phyloP scores from a whole-genome alignment of 208 protist species.

The Trypanosoma caninum region DNA sequence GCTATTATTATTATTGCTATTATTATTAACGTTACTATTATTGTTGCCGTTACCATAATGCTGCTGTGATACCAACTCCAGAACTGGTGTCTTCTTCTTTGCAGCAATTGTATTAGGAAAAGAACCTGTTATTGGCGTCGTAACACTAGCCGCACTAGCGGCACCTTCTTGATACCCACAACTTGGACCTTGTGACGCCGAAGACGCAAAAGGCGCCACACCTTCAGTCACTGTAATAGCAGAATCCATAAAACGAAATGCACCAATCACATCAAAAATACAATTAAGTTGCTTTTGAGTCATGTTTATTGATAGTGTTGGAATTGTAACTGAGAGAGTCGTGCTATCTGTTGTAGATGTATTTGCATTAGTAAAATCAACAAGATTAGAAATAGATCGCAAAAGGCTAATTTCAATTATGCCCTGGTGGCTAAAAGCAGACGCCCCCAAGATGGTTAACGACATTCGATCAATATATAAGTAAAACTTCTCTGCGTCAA shows the following conservation, averaged over 20 bases:
- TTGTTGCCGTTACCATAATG: neutral
- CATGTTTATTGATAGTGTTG: slow-evolving; percentile 19
- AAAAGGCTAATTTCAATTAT: slow-evolving; percentile 12
- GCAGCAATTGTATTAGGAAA: neutral
- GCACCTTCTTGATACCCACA: neutral
- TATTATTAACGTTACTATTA: neutral
- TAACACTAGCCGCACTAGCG: neutral
- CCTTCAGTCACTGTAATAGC: neutral
- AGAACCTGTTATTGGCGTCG: neutral
- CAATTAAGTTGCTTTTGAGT: slow-evolving; percentile 50
- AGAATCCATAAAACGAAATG: slow-evolving; percentile 20
- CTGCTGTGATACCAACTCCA: too few relatives aligned
- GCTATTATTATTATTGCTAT: neutral
- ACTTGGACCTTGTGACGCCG: slow-evolving; percentile 13
- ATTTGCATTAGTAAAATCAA: neutral
- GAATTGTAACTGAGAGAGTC: slow-evolving; percentile 14
- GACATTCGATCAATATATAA: slow-evolving; percentile 18
- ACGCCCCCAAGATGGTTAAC: slow-evolving; percentile 13
- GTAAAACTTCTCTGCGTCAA: slow-evolving; percentile 13
- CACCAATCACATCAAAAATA: slow-evolving; percentile 61
- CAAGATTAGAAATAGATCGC: slow-evolving; percentile 3
- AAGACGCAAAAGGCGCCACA: neutral
- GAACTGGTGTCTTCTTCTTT: neutral
- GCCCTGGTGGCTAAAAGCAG: slow-evolving; percentile 8
- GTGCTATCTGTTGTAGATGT: neutral